These are phyloP conservation scores for Peterozyma toletana DNA, from an alignment of 805 yeast species.

Conservation along the genomic window DNA sequence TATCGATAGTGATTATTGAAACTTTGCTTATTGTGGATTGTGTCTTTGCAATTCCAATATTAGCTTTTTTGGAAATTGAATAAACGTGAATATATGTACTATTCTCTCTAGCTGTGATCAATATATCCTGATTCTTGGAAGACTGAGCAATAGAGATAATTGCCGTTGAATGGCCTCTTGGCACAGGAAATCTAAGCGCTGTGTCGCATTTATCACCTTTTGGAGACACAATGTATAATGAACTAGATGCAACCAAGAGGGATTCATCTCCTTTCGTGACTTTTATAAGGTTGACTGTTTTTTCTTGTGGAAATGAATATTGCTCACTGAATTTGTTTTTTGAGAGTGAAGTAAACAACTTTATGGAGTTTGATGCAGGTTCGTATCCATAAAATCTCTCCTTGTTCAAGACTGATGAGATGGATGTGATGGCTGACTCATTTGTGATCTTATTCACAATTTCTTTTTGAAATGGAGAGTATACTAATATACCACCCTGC, in stretches of 20 bases:
- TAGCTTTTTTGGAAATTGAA: conserved; percentile 19
- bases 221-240: conserved; percentile 22
- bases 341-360: conserved; percentile 14
- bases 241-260: conserved; percentile 20
- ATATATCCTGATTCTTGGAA: conserved; percentile 19
- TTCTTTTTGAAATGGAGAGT: conserved; percentile 35
- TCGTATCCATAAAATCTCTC: conserved; percentile 23
- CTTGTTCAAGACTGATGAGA: conserved; percentile 18
- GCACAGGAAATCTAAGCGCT: conserved; percentile 23
- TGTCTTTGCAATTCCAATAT: conserved; percentile 25
- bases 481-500: conserved; percentile 32
- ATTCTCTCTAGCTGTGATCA: conserved; percentile 25
- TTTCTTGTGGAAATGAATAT: conserved; percentile 12
- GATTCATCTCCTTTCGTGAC: conserved; percentile 19
- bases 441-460: conserved; percentile 28
- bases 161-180: conserved; percentile 23
- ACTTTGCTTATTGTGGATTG: conserved; percentile 23
- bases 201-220: conserved; percentile 16
- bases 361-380: conserved; percentile 16
- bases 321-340: conserved; percentile 15
- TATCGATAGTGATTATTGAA: conserved; percentile 15
- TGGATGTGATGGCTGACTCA: conserved; percentile 15
- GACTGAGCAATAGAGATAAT: conserved; percentile 29
- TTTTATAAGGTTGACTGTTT: conserved; percentile 15
- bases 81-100: conserved; percentile 26